Conservation (phyloP, 352 stramenopile species). For the Pseudoperonospora humuli region DNA sequence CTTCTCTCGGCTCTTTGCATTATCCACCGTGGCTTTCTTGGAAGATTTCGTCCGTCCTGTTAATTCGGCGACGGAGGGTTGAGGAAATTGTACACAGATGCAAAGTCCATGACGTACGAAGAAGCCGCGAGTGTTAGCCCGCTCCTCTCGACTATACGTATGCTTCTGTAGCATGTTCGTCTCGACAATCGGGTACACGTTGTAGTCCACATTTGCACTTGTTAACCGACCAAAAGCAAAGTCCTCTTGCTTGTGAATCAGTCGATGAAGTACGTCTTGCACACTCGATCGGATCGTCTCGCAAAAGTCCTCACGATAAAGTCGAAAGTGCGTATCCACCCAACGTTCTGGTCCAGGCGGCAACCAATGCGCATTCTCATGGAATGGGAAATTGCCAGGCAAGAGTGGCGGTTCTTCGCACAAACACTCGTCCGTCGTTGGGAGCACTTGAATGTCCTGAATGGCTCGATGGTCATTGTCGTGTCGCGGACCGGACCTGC, state of each 20-base stretch:
- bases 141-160: slow-evolving; percentile 18
- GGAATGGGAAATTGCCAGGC: slow-evolving; percentile 32
- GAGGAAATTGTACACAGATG: slow-evolving; percentile 23
- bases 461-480: slow-evolving; percentile 34
- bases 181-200: slow-evolving; percentile 18
- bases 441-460: slow-evolving; percentile 26
- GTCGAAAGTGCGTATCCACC: slow-evolving; percentile 39
- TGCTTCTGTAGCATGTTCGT: slow-evolving; percentile 17
- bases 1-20: slow-evolving; percentile 13
- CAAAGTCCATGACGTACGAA: slow-evolving; percentile 26
- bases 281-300: slow-evolving; percentile 26
- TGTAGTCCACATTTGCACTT: slow-evolving; percentile 28
- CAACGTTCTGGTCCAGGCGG: slow-evolving; percentile 29
- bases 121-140: slow-evolving; percentile 6
- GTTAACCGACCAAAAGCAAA: slow-evolving; percentile 12
- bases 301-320: slow-evolving; percentile 38
- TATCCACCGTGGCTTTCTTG: slow-evolving; percentile 10
- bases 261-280: slow-evolving; percentile 22
- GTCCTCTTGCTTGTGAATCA: slow-evolving; percentile 5
- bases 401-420: slow-evolving; percentile 18
- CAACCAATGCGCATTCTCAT: slow-evolving; percentile 34
- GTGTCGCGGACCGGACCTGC: slow-evolving; percentile 26
- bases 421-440: slow-evolving; percentile 30
- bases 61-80: slow-evolving; percentile 18
- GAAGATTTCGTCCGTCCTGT: slow-evolving; percentile 2